Percentiles rank a stretch among this genome's conserved stretches.
Conservation (phyloP, 2,329 filamentous ascomycete genomes). For the Exophiala viscosa region DNA sequence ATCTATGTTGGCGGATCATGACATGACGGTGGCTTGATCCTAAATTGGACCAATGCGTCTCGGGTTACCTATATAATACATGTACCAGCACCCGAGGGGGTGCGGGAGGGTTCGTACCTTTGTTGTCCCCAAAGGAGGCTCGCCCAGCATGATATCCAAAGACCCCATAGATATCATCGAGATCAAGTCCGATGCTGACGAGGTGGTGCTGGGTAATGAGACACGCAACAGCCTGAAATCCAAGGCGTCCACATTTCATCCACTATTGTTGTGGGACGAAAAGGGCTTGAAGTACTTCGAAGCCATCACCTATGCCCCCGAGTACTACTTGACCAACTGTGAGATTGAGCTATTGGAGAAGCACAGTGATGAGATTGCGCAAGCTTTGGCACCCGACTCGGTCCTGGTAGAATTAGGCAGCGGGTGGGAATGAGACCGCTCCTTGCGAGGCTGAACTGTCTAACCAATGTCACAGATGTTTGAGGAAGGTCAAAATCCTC, state of each 20-base stretch:
- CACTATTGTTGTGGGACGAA: constrained; percentile 72
- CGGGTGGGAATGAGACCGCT: constrained; percentile 57
- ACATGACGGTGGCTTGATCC: too few relatives aligned
- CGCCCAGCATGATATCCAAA: not conserved
- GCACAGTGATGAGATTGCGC: constrained; percentile 68
- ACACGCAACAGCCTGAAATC: constrained; percentile 62
- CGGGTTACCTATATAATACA: too few relatives aligned
- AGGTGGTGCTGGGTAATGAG: constrained; percentile 66
- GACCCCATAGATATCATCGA: constrained; percentile 50
- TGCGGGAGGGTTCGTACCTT: too few relatives aligned
- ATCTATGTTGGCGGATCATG: too few relatives aligned
- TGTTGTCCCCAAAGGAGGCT: too few relatives aligned
- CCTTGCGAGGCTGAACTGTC: not conserved
- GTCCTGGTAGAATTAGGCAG: constrained; percentile 88
- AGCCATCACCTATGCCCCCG: constrained; percentile 82
- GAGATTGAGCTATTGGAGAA: constrained; percentile 77
- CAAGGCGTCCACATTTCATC: constrained; percentile 65
- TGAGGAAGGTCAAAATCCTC: constrained; percentile 84
- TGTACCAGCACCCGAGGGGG: too few relatives aligned
- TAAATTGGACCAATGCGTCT: too few relatives aligned
- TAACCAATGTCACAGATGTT: constrained; percentile 33
- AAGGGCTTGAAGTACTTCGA: constrained; percentile 77
- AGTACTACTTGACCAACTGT: constrained; percentile 90
- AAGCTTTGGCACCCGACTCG: constrained; percentile 66
- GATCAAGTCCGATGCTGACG: constrained; percentile 67